Percentiles rank a stretch among this genome's conserved stretches.
Conservation (phyloP, 371 early-diverging fungal genomes). For the Haplosporangium sp. region DNA sequence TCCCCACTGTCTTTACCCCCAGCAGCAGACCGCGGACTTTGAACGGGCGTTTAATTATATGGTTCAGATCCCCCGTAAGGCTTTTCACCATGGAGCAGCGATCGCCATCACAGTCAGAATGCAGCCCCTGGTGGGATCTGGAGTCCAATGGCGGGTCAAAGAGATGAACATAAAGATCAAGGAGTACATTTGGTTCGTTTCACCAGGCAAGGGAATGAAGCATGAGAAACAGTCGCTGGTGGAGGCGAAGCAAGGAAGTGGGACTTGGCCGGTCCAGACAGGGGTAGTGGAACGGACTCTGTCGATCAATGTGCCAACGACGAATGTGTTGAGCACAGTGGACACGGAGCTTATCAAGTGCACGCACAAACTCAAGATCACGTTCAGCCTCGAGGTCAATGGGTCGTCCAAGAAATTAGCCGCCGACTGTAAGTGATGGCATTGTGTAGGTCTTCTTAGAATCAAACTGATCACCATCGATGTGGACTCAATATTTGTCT, state of each 20-base stretch:
- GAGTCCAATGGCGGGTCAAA: constrained; percentile 39
- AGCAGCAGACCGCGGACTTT: constrained; percentile 35
- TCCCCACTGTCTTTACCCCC: constrained; percentile 41
- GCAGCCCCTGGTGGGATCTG: constrained; percentile 13
- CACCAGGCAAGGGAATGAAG: constrained; percentile 28
- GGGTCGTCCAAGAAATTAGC: constrained; percentile 36
- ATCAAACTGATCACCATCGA: too few relatives aligned
- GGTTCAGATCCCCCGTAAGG: constrained; percentile 43
- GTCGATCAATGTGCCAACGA: constrained; percentile 24
- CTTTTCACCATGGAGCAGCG: constrained; percentile 42
- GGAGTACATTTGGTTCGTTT: constrained; percentile 54
- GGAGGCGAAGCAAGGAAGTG: constrained; percentile 27
- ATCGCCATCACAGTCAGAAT: constrained; percentile 36
- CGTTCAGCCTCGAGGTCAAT: constrained; percentile 37
- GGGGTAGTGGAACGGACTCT: constrained; percentile 32
- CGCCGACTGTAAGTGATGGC: constrained; percentile 21
- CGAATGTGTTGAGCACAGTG: constrained; percentile 34
- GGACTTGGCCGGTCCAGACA: constrained; percentile 32
- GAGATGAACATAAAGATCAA: constrained; percentile 42
- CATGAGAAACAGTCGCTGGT: constrained; percentile 43
- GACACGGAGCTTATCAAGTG: constrained; percentile 53
- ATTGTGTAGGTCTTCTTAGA: too few relatives aligned
- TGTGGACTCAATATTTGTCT: not conserved
- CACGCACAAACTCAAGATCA: constrained; percentile 43
- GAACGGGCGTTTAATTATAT: constrained; percentile 36